phyloP scores from a whole-genome alignment of 2,329 filamentous ascomycete species.

The Phialophora verrucosa region DNA sequence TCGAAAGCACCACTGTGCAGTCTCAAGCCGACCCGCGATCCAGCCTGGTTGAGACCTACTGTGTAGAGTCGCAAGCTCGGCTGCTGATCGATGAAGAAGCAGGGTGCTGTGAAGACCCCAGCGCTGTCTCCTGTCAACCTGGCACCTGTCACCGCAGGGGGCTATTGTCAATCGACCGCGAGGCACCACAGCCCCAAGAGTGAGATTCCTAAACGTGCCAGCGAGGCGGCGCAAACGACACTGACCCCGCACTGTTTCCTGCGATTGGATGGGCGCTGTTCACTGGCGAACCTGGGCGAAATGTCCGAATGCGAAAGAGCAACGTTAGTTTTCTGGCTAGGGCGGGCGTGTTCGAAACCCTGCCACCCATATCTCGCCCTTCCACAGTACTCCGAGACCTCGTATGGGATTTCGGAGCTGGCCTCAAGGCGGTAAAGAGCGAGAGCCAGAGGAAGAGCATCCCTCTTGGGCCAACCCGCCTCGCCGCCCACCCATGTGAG shows the following conservation, averaged over 20 bases:
- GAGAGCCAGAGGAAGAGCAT: not conserved
- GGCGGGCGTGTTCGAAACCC: not conserved
- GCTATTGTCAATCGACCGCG: not conserved
- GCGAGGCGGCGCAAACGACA: not conserved
- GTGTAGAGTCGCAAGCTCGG: not conserved
- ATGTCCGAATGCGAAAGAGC: not conserved
- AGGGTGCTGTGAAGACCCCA: not conserved
- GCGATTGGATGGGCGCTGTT: not conserved
- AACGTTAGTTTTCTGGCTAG: not conserved
- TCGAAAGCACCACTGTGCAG: not conserved
- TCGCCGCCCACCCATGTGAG: not conserved
- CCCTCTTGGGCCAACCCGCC: not conserved
- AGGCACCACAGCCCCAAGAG: not conserved
- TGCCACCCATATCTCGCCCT: not conserved
- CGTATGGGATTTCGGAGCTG: not conserved
- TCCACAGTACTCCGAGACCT: no score
- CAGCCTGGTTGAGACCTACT: not conserved
- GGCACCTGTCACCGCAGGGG: not conserved
- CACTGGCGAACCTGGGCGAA: not conserved
- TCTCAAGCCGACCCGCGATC: not conserved
- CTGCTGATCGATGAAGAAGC: not conserved
- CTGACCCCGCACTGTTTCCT: not conserved
- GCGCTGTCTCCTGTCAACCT: not conserved
- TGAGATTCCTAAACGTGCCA: not conserved
- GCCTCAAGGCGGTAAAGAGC: not conserved